phyloP scores from a whole-genome alignment of 1,284 basidiomycete species.

The Puccinia novopanici region DNA sequence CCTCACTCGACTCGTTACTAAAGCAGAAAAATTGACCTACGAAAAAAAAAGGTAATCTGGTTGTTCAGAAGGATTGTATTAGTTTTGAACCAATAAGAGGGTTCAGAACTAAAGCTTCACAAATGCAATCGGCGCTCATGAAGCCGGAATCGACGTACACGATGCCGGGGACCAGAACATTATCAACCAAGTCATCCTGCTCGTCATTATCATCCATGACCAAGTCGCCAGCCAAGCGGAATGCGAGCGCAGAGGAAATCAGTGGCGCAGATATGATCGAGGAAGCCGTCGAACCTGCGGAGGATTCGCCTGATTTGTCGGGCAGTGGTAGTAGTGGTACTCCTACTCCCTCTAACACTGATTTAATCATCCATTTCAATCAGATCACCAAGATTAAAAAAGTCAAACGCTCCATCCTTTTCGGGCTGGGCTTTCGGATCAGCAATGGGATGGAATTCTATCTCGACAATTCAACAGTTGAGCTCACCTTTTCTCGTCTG shows the following conservation, averaged over 20 bases:
- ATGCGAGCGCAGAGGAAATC: neutral
- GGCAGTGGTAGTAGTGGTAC: neutral
- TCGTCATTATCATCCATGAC: constrained; percentile 4
- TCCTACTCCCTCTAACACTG: neutral
- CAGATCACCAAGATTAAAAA: constrained; percentile 33
- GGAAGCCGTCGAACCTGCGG: neutral
- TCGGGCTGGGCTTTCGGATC: constrained; percentile 34
- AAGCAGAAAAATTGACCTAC: neutral
- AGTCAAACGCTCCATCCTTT: constrained; percentile 16
- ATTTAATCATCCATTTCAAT: constrained; percentile 4
- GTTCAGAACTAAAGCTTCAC: constrained; percentile 22
- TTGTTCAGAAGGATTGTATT: constrained; percentile 13
- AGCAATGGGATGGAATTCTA: constrained; percentile 43
- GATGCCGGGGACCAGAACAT: neutral
- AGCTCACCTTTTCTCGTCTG: neutral
- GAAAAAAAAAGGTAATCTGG: constrained; percentile 25
- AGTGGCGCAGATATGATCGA: neutral
- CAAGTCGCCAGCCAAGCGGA: neutral
- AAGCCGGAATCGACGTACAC: neutral
- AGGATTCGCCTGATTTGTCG: neutral
- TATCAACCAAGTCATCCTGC: neutral
- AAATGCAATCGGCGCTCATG: constrained; percentile 6
- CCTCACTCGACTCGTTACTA: too few relatives aligned
- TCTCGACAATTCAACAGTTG: constrained; percentile 33
- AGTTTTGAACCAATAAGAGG: constrained; percentile 48